A percentile compares a stretch with the other conserved stretches of the same genome.
These are phyloP conservation scores for Mollisiaceae sp. DNA, from an alignment of 2,329 filamentous ascomycete species.

Conservation along the genomic window DNA sequence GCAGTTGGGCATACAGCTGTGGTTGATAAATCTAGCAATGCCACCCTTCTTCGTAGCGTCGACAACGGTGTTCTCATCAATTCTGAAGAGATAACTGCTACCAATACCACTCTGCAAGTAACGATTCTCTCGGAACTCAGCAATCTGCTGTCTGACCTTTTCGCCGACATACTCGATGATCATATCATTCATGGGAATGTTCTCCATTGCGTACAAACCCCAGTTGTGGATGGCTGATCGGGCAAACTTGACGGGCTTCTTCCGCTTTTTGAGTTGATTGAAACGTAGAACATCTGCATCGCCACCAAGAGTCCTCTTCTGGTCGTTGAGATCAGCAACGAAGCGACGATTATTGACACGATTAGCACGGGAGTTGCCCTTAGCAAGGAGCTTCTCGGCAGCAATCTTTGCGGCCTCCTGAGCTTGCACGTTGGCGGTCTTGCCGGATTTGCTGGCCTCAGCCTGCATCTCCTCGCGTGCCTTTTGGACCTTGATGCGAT, in stretches of 20 bases:
- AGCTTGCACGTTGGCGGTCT: constrained; percentile 68
- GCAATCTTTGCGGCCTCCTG: constrained; percentile 75
- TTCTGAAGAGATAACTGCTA: constrained; percentile 96
- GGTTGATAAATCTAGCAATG: constrained; percentile 98
- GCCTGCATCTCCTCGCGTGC: constrained; percentile 90
- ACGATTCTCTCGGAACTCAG: constrained; percentile 89
- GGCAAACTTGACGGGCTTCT: constrained; percentile 98
- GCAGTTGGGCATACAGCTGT: constrained; percentile 97
- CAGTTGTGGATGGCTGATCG: constrained; percentile 98
- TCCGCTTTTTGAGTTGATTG: constrained; percentile 98
- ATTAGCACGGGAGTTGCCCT: constrained; percentile 89
- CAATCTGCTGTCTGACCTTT: constrained; percentile 94
- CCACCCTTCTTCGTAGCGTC: constrained; percentile 98
- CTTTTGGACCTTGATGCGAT: constrained; percentile 95
- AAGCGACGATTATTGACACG: constrained; percentile 95
- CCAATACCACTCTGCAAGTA: constrained; percentile 97
- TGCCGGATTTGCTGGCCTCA: constrained; percentile 69
- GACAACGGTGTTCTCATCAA: constrained; percentile 96
- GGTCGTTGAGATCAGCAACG: constrained; percentile 92
- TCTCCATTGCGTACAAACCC: constrained; percentile 97
- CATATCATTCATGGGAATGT: constrained; percentile 97
- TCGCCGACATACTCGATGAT: constrained; percentile 99
- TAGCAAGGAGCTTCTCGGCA: constrained; percentile 80
- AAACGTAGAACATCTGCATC: constrained; percentile 94
- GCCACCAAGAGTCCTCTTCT: constrained; percentile 82